Evolutionary conservation across 345 rosid genomes (phyloP), one percentile per base, ranked within the genome.

Genomic region (Rhodomyrtus tomentosa): DNA sequence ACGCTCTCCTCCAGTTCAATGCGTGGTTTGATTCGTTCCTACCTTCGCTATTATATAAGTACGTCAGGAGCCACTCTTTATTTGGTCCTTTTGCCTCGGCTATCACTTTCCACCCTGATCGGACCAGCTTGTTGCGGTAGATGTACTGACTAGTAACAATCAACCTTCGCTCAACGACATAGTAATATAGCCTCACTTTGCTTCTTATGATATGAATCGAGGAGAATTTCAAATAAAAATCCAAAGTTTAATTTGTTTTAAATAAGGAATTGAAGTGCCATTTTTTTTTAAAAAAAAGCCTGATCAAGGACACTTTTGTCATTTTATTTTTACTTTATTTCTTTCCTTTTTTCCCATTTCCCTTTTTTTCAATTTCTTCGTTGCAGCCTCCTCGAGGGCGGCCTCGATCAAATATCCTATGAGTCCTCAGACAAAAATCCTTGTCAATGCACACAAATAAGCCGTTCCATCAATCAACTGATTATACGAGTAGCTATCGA

Each of bases 61-160:
- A 9, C 1, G 0, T 9, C 4, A 0, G 2, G 11, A 62, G 40
- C 5, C 1, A 0, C 42, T 62, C 40, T 18, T 1, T 29, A 29
- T 3, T 7, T 0, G 11, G 20, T 40, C 22, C 22, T 29, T 40
- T 62, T 62, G 2, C 11, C 22, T 15, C 0, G 20, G 0, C 5
- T 1, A 62, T 29, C 1, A 15, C 22, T 62, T 8, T 10, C 74
- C 5, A 0, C 2, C 74, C 9, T 62, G 0, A 1, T 62, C 3
- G 22, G 40, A 62, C 21, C 1, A 15, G 5, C 42, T 62, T 4
- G 3, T 16, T 15, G 36, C 9, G 5, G 40, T 29, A 29, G 16
- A 59, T 5, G 29, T 9, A 29, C 21, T 32, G 22, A 59, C 73
- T 59, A 59, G 40, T n/a, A 59, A 29, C 15, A 0, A 27, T 58